Conservation (phyloP, 305 asterid genomes). For the Euphrasia arctica region DNA sequence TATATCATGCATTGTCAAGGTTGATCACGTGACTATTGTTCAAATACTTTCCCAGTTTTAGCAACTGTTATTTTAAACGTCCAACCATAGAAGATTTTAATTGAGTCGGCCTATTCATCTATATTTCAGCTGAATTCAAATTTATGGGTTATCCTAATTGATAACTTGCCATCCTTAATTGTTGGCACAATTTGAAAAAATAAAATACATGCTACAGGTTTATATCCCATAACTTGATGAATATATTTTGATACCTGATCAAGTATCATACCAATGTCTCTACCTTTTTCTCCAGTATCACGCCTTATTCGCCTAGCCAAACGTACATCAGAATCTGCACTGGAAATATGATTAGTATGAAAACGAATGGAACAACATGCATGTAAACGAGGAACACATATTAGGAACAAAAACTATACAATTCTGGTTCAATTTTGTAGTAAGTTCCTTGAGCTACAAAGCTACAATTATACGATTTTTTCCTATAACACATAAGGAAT, state of each 20-base stretch:
- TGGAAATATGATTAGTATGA: constrained; percentile 37
- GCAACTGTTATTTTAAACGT: not conserved
- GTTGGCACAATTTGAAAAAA: too few relatives aligned
- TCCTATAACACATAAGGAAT: too few relatives aligned
- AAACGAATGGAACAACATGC: constrained; percentile 32
- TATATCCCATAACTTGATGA: too few relatives aligned
- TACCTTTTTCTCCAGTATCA: constrained; percentile 88
- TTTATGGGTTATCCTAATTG: too few relatives aligned
- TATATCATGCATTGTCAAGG: too few relatives aligned
- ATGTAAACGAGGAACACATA: constrained; percentile 16
- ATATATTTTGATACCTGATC: constrained; percentile 72
- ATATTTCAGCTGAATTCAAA: too few relatives aligned
- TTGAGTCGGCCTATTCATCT: too few relatives aligned
- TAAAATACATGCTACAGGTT: too few relatives aligned
- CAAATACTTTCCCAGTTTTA: not conserved
- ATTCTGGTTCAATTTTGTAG: not conserved
- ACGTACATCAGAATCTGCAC: constrained; percentile 99
- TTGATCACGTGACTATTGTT: too few relatives aligned
- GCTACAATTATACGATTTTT: too few relatives aligned
- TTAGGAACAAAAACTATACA: constrained; percentile 16
- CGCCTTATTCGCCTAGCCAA: constrained; percentile 97
- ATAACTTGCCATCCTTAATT: too few relatives aligned
- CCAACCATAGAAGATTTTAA: too few relatives aligned
- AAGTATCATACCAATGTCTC: constrained; percentile 84
- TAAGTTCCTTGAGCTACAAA: constrained; percentile 2